Evolutionary conservation across 805 yeast genomes (phyloP).

Genomic region (Spencermartinsiella europaea): DNA sequence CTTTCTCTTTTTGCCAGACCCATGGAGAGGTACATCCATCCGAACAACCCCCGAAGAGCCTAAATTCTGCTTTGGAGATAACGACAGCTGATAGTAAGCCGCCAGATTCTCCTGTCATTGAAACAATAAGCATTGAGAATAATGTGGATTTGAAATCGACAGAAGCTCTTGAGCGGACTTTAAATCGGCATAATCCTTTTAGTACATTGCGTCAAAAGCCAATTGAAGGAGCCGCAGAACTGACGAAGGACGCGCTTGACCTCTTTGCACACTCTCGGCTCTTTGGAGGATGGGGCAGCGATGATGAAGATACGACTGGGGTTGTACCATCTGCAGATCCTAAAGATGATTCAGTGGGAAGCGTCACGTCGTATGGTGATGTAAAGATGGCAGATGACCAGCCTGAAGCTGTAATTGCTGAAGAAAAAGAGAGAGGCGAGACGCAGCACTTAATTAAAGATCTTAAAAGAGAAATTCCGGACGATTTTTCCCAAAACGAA

Average conservation of each 20-base stretch:
- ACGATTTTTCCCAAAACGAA: too few species aligned
- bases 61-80: too few species aligned
- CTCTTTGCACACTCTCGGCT: neutral
- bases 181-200: neutral
- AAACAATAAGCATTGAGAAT: neutral
- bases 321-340: neutral
- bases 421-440: neutral
- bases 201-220: too few species aligned
- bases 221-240: neutral
- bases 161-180: neutral
- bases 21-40: too few species aligned
- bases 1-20: neutral
- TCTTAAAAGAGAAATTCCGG: too few species aligned
- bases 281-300: neutral
- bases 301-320: conserved; percentile 1
- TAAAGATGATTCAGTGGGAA: conserved; percentile 4
- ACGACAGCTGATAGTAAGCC: too few species aligned
- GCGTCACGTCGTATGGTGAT: too few species aligned
- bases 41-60: too few species aligned
- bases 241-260: neutral
- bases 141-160: neutral
- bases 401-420: neutral
- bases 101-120: neutral
- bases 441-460: too few species aligned
- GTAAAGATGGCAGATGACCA: conserved; percentile 6